Evolutionary conservation across 768 basidiomycete genomes (phyloP), one percentile per base, ranked within the genome.

Genomic region (Leucocoprinus sp.): DNA sequence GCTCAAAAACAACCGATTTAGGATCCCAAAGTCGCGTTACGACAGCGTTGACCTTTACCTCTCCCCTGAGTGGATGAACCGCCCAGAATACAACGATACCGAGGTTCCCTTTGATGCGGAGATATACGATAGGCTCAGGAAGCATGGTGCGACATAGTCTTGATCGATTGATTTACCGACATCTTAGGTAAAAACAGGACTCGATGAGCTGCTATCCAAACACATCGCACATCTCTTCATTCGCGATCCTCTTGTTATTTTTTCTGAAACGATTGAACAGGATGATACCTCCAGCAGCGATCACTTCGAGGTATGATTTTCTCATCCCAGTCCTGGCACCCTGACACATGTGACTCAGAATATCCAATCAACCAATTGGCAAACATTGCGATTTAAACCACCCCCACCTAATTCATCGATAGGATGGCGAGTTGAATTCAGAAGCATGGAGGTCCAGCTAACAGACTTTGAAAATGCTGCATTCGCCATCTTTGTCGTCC

Each of bases 401-500:
- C 96, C 96, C 9, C 95, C 96, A 21, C 83, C 89, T 4, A 82
- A 87, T 44, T 92, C 95, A 4, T 62, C 80, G 5, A 97, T 98
- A 44, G 96, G 95, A 24, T 99, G 96, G 96, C 75, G 96, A 31
- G 95, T 98, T 4, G 96, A 99, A 61, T 99, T 99, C 66, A 75
- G 96, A 47, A 91, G 88, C 60, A 98, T 98, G 96, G 96, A 99
- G 62, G 93, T 98, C 2, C 96, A 98, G 58, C 78, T 97, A 60
- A 98, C 96, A 7, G 96, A 99, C 66, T 99, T 93, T 57, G 96
- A 98, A 68, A 99, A 99, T 60, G 96, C 96, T 1, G 93, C 96
- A 5, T 97, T 92, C 61, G 80, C 92, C 26, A 78, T 97, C 35
- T 98, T 99, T 65, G 76, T 95, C 41, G 93, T 98, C 11, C 78